Base-by-base conservation (phyloP, 495 filamentous ascomycete species). In the Hypoxylon intermedium region DNA sequence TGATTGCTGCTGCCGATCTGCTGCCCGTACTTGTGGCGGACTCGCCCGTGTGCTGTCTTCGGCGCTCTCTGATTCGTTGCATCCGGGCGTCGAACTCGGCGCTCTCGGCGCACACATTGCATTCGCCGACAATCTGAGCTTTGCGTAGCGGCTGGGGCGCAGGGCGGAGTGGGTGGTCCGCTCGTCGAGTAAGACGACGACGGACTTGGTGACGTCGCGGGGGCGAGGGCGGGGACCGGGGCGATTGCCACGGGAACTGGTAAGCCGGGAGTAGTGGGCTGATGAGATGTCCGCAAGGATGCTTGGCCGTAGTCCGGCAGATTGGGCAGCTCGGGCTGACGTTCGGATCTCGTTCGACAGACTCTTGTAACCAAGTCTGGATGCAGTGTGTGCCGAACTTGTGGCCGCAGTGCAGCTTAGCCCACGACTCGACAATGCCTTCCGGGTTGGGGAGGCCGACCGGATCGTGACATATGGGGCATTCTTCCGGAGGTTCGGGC, bases 351-450 rank as follows among this genome's bases (percentile, higher is more conserved):
- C 76, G 65, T 41, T 66, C 62, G 40, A 62, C 55, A 28, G 52
- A 58, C 24, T 71, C 68, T 24, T 66, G 54, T 5, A 80, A 67
- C 64, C 78, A 79, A 30, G 67, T 70, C 40, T 78, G 78, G 61
- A 80, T 78, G 72, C 77, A 80, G 36, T 72, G 57, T 38, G 71
- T 71, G 36, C 77, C 77, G 55, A 80, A 80, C 28, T 63, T 56
- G 51, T 80, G 77, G 4, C 75, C 74, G 60, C 77, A 80, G 19
- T 77, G 72, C 9, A 80, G 60, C n/a, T 58, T 40, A 33, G 73
- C 74, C 77, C 77, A 79, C 9, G 61, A 41, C 60, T 80, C 77
- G 15, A 65, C 33, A 46, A 73, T 63, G 53, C 75, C 75, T 43
- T 77, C 75, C 3, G 71, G 66, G 30, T 63, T 74, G 9, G 46